Conservation (phyloP, 371 early-diverging fungal genomes). For the Mucor sp. region DNA sequence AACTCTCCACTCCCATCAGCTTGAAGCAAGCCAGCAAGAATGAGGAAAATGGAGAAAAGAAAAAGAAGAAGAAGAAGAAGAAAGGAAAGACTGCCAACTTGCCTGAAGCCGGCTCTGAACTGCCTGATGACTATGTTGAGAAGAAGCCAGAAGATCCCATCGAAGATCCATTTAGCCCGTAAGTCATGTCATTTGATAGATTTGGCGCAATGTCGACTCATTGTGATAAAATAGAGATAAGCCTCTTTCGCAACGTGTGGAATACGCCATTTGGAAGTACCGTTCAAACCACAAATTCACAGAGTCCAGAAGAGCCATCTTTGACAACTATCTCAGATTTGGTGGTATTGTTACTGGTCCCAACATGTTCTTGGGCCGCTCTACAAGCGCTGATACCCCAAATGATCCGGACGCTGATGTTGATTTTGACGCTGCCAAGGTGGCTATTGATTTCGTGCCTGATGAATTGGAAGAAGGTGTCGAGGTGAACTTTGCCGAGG, state of each 20-base stretch:
- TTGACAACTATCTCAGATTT: constrained; percentile 57
- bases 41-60: constrained; percentile 23
- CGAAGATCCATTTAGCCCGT: constrained; percentile 47
- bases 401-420: constrained; percentile 46
- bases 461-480: constrained; percentile 48
- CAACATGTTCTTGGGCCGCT: constrained; percentile 55
- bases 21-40: constrained; percentile 15
- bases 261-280: constrained; percentile 59
- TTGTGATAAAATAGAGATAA: constrained; percentile 26
- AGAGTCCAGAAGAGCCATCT: constrained; percentile 35
- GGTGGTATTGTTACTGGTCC: constrained; percentile 60
- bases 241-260: constrained; percentile 55
- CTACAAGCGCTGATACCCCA: constrained; percentile 36
- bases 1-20: constrained; percentile 35
- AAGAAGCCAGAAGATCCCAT: constrained; percentile 48
- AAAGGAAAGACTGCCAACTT: constrained; percentile 49
- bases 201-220: background rate
- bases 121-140: constrained; percentile 39
- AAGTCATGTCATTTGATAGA: constrained; percentile 7
- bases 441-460: constrained; percentile 48
- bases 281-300: constrained; percentile 58
- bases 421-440: constrained; percentile 53
- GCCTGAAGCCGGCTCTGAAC: constrained; percentile 55
- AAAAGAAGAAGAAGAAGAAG: constrained; percentile 63
- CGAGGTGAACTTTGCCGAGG: constrained; percentile 56